Percentiles rank a stretch among this genome's conserved stretches.
Conservation (phyloP, 1,139 yeast species). For the Scheffersomyces stambukii region DNA sequence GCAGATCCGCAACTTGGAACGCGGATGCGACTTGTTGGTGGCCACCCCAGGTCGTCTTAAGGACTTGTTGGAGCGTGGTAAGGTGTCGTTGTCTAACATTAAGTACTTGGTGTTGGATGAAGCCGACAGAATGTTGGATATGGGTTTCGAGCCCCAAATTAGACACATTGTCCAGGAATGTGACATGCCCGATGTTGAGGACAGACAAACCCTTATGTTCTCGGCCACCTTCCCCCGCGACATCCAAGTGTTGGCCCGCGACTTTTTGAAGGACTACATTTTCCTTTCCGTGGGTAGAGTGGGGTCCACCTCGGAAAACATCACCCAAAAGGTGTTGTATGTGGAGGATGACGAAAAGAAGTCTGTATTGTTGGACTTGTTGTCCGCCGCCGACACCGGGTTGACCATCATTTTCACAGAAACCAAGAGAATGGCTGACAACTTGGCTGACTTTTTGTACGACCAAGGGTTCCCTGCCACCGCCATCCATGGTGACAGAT, state of each 20-base stretch:
- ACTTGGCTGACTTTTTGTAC: constrained; percentile 86
- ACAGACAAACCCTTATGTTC: constrained; percentile 96
- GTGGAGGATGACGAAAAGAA: constrained; percentile 96
- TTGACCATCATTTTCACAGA: constrained; percentile 94
- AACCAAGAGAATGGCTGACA: constrained; percentile 98
- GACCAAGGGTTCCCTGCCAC: constrained; percentile 93
- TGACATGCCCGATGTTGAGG: constrained; percentile 89
- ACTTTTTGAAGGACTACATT: constrained; percentile 91
- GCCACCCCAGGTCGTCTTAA: constrained; percentile 99
- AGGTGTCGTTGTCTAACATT: constrained; percentile 83
- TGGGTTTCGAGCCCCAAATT: constrained; percentile 99
- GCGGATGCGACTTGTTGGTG: constrained; percentile 92
- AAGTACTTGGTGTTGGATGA: constrained; percentile 94
- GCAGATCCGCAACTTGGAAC: constrained; percentile 85
- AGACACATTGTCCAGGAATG: constrained; percentile 97
- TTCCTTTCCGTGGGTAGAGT: constrained; percentile 97
- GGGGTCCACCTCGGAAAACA: constrained; percentile 96
- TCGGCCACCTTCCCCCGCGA: constrained; percentile 99
- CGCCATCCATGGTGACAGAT: constrained; percentile 98
- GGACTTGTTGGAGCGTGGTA: constrained; percentile 92
- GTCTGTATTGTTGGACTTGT: constrained; percentile 83
- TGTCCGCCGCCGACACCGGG: constrained; percentile 73
- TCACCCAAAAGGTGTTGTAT: constrained; percentile 87
- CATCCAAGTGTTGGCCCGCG: constrained; percentile 95
- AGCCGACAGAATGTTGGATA: constrained; percentile 99